Evolutionary conservation across 169 alveolate genomes (phyloP), one percentile per base, ranked within the genome.

Genomic region (Plasmodium malariae): DNA sequence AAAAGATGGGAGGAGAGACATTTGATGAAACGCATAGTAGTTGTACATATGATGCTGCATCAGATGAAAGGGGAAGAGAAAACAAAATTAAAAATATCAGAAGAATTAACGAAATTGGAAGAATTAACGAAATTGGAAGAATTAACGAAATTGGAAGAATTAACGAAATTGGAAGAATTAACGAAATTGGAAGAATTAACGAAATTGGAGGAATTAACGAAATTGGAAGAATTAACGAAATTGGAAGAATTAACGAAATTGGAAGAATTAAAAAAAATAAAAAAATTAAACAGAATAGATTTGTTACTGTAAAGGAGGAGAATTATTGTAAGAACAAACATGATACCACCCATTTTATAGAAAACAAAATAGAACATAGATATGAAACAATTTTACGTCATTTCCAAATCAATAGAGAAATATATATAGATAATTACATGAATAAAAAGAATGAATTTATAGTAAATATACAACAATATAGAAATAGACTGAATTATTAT

Each of bases 351-450:
- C 19, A 0, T 11, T 51, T 5, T 12, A 7, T 2, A 19, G 55
- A 69, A 34, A 48, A 76, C 24, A 60, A 60, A 5, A 26, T 40
- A 26, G 65, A 59, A 34, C 30, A 49, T 17, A 57, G 26, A 19
- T 87, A 69, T 45, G 54, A 34, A 34, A 21, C 9, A 3, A 63
- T 87, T 24, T 37, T 63, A 19, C 24, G 32, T 73, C 28, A 74
- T 69, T 74, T 65, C 24, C 68, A 87, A 74, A 40, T 87, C 6
- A 62, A 59, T 43, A 74, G 55, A 69, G 88, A 74, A 59, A 69
- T 36, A 17, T 51, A 83, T 67, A 83, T 83, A 83, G 83, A 83
- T 54, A 54, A 51, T 2, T 67, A 51, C 26, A 14, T 74, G n/a
- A 40, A 69, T 43, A 57, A 43, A n/a, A 55, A 69, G 19, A 28